Evolutionary conservation across 352 stramenopile genomes (phyloP), one percentile per base, ranked within the genome.

Genomic region (Globisporangium abappressorium): DNA sequence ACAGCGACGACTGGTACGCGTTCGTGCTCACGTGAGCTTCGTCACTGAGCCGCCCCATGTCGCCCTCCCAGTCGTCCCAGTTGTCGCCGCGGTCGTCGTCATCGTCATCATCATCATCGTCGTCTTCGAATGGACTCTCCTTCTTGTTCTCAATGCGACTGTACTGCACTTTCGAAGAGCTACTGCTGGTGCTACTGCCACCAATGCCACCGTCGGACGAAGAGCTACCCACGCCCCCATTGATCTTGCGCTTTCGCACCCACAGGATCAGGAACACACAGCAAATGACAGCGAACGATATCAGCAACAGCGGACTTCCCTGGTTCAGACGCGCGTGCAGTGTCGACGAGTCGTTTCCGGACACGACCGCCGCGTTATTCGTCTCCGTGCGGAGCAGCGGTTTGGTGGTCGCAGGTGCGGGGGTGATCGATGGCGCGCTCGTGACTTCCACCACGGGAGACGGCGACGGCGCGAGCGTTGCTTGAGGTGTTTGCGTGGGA

Each of bases 31-130:
- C 66, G 20, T 62, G 51, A 14, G 33, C 18, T 8, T 70, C 62
- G 18, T 70, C 43, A 8, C 68, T 30, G 12, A 62, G 36, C 5
- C 70, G 65, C 5, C 72, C 70, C 36, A 70, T 54, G 26, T 75
- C 67, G 43, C 63, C 72, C 62, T 93, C 85, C 83, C 81, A 91
- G 68, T 93, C 83, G 64, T 92, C 85, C 85, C 85, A 93, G 9
- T 81, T 79, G 57, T 84, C 80, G 11, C 65, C 67, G 46, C 78
- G 70, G 57, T 81, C 79, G n/a, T 72, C 76, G 22, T 84, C 80
- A 26, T 66, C 74, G 58, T 83, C 74, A 58, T 83, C 77, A 36
- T 81, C 78, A n/a, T 75, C 68, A 4, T 68, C 74, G 54, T 70
- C 70, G 47, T 83, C 83, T 59, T 88, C 75, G 46, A 84, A 79